Base-by-base conservation (phyloP, 768 basidiomycete species). In the Paxillus involutus region DNA sequence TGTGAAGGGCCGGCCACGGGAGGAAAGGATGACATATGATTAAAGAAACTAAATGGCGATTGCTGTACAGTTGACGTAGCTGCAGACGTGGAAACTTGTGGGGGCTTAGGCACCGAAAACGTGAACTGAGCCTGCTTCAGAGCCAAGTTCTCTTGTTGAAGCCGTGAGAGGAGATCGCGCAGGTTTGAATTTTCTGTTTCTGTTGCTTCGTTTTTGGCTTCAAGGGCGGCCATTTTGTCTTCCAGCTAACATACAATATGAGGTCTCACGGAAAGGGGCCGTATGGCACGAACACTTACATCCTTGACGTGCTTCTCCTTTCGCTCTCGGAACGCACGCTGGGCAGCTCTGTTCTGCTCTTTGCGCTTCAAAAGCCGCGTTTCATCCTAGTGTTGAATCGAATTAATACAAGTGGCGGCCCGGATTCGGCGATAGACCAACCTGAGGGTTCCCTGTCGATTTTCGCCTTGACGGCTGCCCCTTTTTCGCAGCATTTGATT, bases 221-320 rank as follows among this genome's bases (percentile, higher is more conserved):
- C 92, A 21, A 98, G 85, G 39, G 84, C 86, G 3, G 89, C 84
- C 17, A 98, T 86, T 68, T 94, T 85, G 69, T 94, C 93, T 69
- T 98, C 96, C 50, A 98, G 78, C 91, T 97, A 43, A 17, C 29
- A 32, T 29, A 30, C 26, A 1, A 33, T 50, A 52, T 54, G 60
- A 48, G 45, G 13, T 9, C 29, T 19, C 48, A 53, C 13, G 37
- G 58, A 57, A 41, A 52, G 44, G 59, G 49, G 58, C 12, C 19
- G 37, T 41, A 32, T 10, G 26, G 9, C 17, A 40, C 35, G 56
- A 12, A 47, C 14, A 80, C 92, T 75, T 65, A 97, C 94, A 68
- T 97, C 94, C 68, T 92, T 94, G 59, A 98, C 92, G 70, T 97
- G 94, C 64, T 91, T 93, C 75, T 99, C 96, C 73, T 98, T 95